phyloP scores from a whole-genome alignment of 352 stramenopile genomes.

The Phytophthora citricola region DNA sequence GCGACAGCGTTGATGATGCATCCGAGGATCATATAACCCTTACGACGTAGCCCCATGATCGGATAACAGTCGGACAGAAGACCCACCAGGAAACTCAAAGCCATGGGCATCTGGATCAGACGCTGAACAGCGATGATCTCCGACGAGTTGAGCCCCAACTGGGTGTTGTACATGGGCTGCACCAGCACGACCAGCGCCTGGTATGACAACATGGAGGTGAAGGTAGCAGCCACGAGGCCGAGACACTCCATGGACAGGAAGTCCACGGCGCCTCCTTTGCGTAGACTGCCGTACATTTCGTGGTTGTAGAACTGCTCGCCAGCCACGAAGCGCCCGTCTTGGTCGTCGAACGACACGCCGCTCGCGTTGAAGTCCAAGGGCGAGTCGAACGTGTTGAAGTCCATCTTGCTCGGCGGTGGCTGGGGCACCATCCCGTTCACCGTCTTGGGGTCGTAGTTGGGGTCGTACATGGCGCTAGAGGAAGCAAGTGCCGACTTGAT shows the following conservation, averaged over 20 bases:
- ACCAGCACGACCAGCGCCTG: conserved; percentile 57
- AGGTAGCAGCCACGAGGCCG: conserved; percentile 65
- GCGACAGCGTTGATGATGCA: conserved; percentile 66
- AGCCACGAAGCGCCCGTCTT: conserved; percentile 58
- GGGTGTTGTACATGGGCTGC: conserved; percentile 61
- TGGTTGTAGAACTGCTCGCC: conserved; percentile 82
- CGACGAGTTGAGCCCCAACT: conserved; percentile 52
- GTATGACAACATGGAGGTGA: conserved; percentile 78
- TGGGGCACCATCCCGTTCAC: conserved; percentile 42
- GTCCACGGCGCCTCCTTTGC: conserved; percentile 61
- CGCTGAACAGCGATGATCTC: conserved; percentile 57
- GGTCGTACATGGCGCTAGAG: conserved; percentile 19
- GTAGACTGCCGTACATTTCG: conserved; percentile 71
- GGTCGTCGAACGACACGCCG: conserved; percentile 41
- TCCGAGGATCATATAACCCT: conserved; percentile 92
- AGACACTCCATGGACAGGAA: conserved; percentile 71
- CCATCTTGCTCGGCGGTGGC: conserved; percentile 33
- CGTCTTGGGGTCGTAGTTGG: conserved; percentile 35
- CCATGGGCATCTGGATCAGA: conserved; percentile 86
- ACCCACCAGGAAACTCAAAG: conserved; percentile 90
- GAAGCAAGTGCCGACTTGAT: conserved; percentile 3
- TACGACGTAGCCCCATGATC: conserved; percentile 89
- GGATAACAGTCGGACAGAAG: conserved; percentile 92
- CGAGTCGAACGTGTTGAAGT: conserved; percentile 51
- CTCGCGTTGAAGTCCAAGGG: conserved; percentile 43